Evolutionary conservation across 2,329 filamentous ascomycete genomes (phyloP), one percentile per base, ranked within the genome.

Genomic region (Hypoxylon sp.): DNA sequence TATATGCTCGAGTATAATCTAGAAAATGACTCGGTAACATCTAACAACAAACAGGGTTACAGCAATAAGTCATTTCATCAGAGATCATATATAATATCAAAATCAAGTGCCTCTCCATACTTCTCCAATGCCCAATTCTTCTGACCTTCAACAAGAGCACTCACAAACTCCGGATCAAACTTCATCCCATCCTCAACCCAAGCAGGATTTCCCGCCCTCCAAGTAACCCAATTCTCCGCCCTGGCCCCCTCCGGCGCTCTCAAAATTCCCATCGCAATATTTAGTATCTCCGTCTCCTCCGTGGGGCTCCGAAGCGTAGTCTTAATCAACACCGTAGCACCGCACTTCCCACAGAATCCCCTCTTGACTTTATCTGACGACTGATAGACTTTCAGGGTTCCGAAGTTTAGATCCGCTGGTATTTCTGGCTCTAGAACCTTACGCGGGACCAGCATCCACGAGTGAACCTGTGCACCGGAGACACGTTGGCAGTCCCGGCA

Each of bases 161-260:
- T 64, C 1, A 58, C 46, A 55, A 79, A 74, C 1, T 54, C 61
- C 1, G 43, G 17, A 36, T 78, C 75, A 42, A 67, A 78, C 15
- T 44, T 50, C 51, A 61, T 67, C 2, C 17, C 31, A 7, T 74
- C 76, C 19, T 69, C 65, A 5, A 54, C 42, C 60, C 64, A 72
- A 1, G 64, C 69, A 7, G 73, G 20, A 47, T 67, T 64, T 0
- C 62, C 66, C 13, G 73, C 70, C 41, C 74, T 65, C 77, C 78
- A 80, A 1, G 69, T 73, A 12, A 80, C 51, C 78, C 78, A 79
- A 5, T 70, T 65, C 55, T 76, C 71, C 0, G 75, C 75, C 64
- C 73, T 68, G 2, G 68, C 58, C 0, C 76, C 76, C 46, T 75
- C 75, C 0, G 73, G 73, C 3, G 75, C 75, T 45, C 75, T 66